These are phyloP conservation scores for Pyricularia sp. DNA, from an alignment of 2,329 filamentous ascomycete species.

Conservation along the genomic window DNA sequence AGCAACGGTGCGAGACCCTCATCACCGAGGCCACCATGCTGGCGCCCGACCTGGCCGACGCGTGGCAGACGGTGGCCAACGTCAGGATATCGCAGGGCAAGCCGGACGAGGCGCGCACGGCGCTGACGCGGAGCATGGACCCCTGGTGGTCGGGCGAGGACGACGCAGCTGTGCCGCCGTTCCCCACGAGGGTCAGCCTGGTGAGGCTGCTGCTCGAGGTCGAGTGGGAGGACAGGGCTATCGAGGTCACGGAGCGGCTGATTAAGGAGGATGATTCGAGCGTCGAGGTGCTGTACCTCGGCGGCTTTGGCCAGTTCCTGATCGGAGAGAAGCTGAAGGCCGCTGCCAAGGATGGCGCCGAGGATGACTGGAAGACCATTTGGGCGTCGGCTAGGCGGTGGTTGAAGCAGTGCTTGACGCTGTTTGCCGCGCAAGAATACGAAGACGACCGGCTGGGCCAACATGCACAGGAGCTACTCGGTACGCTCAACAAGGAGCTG, in stretches of 20 bases:
- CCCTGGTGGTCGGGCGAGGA: slow-evolving; percentile 56
- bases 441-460: slow-evolving; percentile 72
- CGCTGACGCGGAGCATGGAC: slow-evolving; percentile 69
- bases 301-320: slow-evolving; percentile 85
- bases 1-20: slow-evolving; percentile 76
- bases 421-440: slow-evolving; percentile 75
- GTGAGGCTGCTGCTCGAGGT: slow-evolving; percentile 84
- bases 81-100: slow-evolving; percentile 84
- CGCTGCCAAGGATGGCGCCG: slow-evolving; percentile 12
- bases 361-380: slow-evolving; percentile 45
- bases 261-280: slow-evolving; percentile 86
- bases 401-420: slow-evolving; percentile 69
- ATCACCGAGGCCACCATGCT: slow-evolving; percentile 86
- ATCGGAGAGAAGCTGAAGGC: slow-evolving; percentile 59
- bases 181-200: slow-evolving; percentile 75
- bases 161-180: slow-evolving; percentile 70
- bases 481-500: slow-evolving; percentile 53
- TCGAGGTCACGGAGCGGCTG: slow-evolving; percentile 75
- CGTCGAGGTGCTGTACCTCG: slow-evolving; percentile 94
- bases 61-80: slow-evolving; percentile 91
- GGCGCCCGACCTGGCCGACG: slow-evolving; percentile 72
- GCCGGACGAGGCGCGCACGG: slow-evolving; percentile 68
- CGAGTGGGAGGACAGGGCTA: slow-evolving; percentile 73
- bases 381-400: slow-evolving; percentile 73
- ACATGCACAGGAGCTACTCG: slow-evolving; percentile 64